Evolutionary conservation across 306 rosid genomes (phyloP), one percentile per base, ranked within the genome.

Genomic region (Vigna angularis): DNA sequence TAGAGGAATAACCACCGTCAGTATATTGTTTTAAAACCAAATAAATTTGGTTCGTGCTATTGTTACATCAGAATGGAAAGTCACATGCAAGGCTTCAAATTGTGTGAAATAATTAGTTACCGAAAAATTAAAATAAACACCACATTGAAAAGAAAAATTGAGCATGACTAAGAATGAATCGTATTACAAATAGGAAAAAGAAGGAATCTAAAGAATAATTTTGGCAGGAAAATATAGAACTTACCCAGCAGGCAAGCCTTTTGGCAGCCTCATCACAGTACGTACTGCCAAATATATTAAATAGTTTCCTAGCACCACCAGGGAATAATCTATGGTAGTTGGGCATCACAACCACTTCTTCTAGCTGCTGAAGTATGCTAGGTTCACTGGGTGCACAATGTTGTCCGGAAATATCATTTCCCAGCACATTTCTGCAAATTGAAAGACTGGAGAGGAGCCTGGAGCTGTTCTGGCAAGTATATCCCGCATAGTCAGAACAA

Each of bases 371-470:
- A 77, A 90, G 84, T 70, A 94, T 92, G 72, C 97, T 90, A 8
- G 97, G 87, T 70, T 94, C 98, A 61, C 97, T 92, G 42, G 98
- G 98, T 28, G 95, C 98, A 88, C 98, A 94, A 84, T 90, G 98
- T 81, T 92, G 97, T 34, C 97, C 98, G 30, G 93, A 83, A 51
- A 86, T 77, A 74, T 90, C 95, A 69, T 85, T 88, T 83, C 89
- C 97, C 65, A 90, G 74, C 53, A 92, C 97, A 83, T 87, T 82
- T 85, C 87, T 92, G 75, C 97, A 94, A 44, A 92, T 91, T 1
- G 91, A 90, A 55, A 94, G 95, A 79, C 92, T 94, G 3, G 93
- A 89, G 58, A 90, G 84, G 71, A 92, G 97, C 80, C 42, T 68
- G 73, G 97, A 87, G 83, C 97, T 94, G 85, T 92, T 94, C 86